Base-by-base conservation (phyloP, 2,329 filamentous ascomycete species). In the Madurella fahalii region DNA sequence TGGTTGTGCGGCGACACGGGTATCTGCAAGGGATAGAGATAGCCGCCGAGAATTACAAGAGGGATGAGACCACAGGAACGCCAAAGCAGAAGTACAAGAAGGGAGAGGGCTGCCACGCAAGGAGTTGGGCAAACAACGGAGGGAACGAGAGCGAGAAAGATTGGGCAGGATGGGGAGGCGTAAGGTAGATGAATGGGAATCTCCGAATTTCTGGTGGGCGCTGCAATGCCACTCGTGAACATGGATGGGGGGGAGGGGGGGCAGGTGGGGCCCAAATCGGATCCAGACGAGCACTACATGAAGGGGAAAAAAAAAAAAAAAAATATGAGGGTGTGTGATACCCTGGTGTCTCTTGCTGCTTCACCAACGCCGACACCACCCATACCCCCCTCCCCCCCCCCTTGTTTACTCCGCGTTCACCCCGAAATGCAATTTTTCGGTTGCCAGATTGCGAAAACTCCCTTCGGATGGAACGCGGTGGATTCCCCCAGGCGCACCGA, bases 181-280 rank as follows among this genome's bases (percentile, higher is more conserved):
- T 16, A 31, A 52, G 49, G 45, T 58, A 46, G 54, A 61, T 61
- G 60, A 61, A 60, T 62, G 60, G 54, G 53, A 58, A 59, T 63
- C 51, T 58, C 45, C 46, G 54, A 53, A 52, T 53, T 56, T 61
- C 54, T 57, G 52, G 58, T 57, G 57, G 57, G 60, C 25, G 25
- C 25, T 25, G 25, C 25, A 25, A 58, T 50, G 52, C 54, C 44
- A 43, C 49, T 42, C 51, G 47, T 59, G 61, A 51, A 53, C 9
- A 37, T 37, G 9, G 34, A 37, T 37, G 52, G 25, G 57, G 54
- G 51, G 40, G 49, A 5, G 52, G 25, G 57, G 54, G 51, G 40
- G 49, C 46, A 60, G 52, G 53, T 55, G 53, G 58, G 54, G 46
- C 47, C 58, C 37, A 41, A 39, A 40, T 54, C 2, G 34, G 34